phyloP scores from a whole-genome alignment of 2,329 filamentous ascomycete genomes.

The Grosmannia serpens region DNA sequence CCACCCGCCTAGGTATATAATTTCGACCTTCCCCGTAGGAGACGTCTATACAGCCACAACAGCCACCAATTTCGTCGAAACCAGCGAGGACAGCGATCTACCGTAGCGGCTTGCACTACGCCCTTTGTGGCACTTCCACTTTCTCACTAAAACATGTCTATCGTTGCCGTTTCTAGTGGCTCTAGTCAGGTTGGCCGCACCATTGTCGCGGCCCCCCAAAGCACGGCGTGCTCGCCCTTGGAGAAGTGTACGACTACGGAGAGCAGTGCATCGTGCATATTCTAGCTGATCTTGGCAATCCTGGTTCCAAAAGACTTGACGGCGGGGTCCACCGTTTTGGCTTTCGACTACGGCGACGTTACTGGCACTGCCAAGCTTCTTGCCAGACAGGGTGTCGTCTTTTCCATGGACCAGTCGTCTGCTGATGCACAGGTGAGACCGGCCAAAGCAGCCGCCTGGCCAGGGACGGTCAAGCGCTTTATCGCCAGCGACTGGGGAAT shows the following conservation, averaged over 20 bases:
- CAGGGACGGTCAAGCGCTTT: slow-evolving; percentile 25
- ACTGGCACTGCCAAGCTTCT: neutral
- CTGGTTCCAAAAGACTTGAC: neutral
- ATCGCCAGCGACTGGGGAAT: slow-evolving; percentile 31
- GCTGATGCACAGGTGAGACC: slow-evolving; percentile 20
- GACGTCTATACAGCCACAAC: too few species aligned
- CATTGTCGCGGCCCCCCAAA: slow-evolving; percentile 31
- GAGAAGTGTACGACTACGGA: too few species aligned
- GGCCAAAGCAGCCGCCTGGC: slow-evolving; percentile 29
- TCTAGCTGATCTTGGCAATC: neutral
- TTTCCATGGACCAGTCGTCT: neutral
- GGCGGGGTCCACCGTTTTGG: neutral
- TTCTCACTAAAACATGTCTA: slow-evolving; percentile 7
- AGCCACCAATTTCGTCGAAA: too few species aligned
- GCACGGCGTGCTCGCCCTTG: slow-evolving; percentile 28
- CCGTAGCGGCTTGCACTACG: too few species aligned
- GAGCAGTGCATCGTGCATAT: neutral
- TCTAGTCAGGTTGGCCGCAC: slow-evolving; percentile 7
- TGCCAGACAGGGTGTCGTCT: neutral
- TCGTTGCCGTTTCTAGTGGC: slow-evolving; percentile 9
- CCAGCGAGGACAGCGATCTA: too few species aligned
- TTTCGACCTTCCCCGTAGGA: too few species aligned
- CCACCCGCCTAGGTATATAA: too few species aligned
- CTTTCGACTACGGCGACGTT: neutral
- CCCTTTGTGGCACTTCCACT: too few species aligned